These are phyloP conservation scores for Rhodotorula sp. DNA, from an alignment of 1,284 basidiomycete species.

Conservation along the genomic window DNA sequence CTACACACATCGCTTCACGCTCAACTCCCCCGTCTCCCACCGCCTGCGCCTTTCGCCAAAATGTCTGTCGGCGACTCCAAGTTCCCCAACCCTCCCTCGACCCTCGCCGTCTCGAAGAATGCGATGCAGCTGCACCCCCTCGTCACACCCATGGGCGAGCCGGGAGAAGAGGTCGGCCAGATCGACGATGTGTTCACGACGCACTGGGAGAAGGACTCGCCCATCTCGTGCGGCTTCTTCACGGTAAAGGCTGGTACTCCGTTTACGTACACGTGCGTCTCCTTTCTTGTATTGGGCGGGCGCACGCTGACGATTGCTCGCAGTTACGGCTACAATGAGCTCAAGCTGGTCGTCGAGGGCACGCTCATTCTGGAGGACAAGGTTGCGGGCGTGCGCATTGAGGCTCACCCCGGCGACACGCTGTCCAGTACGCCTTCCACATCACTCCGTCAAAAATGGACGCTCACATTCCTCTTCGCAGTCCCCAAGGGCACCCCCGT, in stretches of 20 bases:
- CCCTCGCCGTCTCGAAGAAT: constrained; percentile 13
- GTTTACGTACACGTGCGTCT: constrained; percentile 27
- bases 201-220: constrained; percentile 29
- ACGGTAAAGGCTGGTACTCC: constrained; percentile 26
- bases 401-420: constrained; percentile 31
- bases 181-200: constrained; percentile 38
- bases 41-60: too few relatives aligned
- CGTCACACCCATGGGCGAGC: not conserved
- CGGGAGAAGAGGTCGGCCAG: not conserved
- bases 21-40: too few relatives aligned
- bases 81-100: not conserved
- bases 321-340: constrained; percentile 34
- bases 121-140: not conserved
- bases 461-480: not conserved
- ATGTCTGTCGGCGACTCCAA: constrained; percentile 5
- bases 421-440: constrained; percentile 23
- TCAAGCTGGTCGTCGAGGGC: constrained; percentile 42
- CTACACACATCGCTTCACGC: too few relatives aligned
- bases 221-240: constrained; percentile 29
- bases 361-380: constrained; percentile 31
- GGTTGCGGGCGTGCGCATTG: constrained; percentile 3
- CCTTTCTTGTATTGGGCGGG: too few relatives aligned
- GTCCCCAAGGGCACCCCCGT: constrained; percentile 29
- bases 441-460: too few relatives aligned
- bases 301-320: too few relatives aligned